These are phyloP conservation scores for Leccinum variabile DNA, from an alignment of 1,284 basidiomycete genomes.

Conservation along the genomic window DNA sequence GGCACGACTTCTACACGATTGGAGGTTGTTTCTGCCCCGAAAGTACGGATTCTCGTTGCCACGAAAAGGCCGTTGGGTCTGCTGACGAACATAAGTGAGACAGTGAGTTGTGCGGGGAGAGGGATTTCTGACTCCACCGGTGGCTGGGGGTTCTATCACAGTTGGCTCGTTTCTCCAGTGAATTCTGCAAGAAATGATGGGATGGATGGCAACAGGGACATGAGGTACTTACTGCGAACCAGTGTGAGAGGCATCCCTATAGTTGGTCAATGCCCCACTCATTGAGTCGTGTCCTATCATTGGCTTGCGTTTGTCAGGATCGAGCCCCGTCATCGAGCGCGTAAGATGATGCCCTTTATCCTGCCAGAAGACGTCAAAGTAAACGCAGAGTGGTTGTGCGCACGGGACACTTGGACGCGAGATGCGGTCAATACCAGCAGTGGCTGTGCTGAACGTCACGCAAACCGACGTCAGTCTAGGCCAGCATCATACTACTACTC, in stretches of 20 bases:
- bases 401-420: neutral
- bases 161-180: conserved; percentile 29
- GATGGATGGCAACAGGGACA: conserved; percentile 1
- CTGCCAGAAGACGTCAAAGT: conserved; percentile 11
- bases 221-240: conserved; percentile 19
- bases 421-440: neutral
- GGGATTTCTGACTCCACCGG: conserved; percentile 19
- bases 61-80: neutral
- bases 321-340: conserved; percentile 12
- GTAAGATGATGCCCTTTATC: conserved; percentile 14
- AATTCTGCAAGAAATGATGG: conserved; percentile 11
- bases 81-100: conserved; percentile 19
- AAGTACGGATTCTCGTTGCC: conserved; percentile 26
- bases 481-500: neutral
- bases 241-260: conserved; percentile 35
- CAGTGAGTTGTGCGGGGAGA: neutral
- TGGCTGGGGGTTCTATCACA: conserved; percentile 19
- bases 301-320: conserved; percentile 15
- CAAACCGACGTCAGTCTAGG: neutral
- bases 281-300: conserved; percentile 12
- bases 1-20: fast-evolving
- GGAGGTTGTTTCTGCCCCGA: conserved; percentile 8
- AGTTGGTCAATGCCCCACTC: conserved; percentile 16
- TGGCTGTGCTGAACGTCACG: neutral
- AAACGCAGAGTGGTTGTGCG: conserved; percentile 3